Conservation (phyloP, 352 stramenopile genomes). For the Phytophthora pistaciae region DNA sequence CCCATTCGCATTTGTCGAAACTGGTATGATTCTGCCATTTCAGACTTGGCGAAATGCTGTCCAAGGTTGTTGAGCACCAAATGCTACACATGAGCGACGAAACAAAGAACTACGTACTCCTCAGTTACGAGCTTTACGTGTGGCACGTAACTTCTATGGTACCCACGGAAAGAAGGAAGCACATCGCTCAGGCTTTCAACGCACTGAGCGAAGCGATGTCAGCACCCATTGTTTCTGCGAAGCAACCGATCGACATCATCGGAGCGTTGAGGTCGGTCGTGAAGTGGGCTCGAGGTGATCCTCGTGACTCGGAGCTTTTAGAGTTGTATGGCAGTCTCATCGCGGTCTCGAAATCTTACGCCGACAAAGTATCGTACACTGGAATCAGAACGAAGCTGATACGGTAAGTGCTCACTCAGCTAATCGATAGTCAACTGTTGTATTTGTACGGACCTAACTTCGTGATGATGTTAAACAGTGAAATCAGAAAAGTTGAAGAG, state of each 20-base stretch:
- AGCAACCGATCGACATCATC: not conserved
- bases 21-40: not conserved
- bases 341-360: not conserved
- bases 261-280: not conserved
- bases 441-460: not conserved
- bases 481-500: not conserved
- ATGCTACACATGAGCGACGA: not conserved
- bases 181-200: not conserved
- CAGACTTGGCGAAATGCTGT: not conserved
- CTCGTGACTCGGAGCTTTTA: not conserved
- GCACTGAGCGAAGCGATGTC: not conserved
- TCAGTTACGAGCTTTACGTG: not conserved
- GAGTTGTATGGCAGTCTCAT: not conserved
- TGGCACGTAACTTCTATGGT: not conserved
- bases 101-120: not conserved
- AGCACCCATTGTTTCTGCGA: not conserved
- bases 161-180: not conserved
- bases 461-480: not conserved
- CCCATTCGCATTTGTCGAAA: not conserved
- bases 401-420: not conserved
- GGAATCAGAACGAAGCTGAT: not conserved
- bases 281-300: not conserved
- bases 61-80: not conserved
- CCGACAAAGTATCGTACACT: not conserved
- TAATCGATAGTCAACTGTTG: too few relatives aligned